Evolutionary conservation across 768 basidiomycete genomes (phyloP).

Genomic region (Cubamyces sp.): DNA sequence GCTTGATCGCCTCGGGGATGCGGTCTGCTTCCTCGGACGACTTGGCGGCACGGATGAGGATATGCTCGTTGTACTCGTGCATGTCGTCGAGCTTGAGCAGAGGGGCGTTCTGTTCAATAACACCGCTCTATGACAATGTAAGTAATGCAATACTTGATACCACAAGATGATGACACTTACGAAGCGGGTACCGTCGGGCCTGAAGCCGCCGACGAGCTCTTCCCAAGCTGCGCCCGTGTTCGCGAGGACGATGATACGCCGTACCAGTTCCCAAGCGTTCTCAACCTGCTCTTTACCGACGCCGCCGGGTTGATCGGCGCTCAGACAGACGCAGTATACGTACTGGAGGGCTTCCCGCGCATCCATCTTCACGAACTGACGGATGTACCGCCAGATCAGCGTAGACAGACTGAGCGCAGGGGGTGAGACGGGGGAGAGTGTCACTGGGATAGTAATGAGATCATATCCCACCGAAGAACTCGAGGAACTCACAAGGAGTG

Average conservation of each 20-base stretch:
- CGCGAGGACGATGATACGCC: conserved; percentile 77
- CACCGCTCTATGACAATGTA: conserved; percentile 61
- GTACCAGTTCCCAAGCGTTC: conserved; percentile 76
- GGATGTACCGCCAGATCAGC: conserved; percentile 89
- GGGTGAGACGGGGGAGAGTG: conserved; percentile 64
- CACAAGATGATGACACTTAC: conserved; percentile 49
- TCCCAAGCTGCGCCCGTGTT: conserved; percentile 87
- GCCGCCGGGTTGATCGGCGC: conserved; percentile 67
- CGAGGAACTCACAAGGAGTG: conserved; percentile 65
- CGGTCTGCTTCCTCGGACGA: conserved; percentile 85
- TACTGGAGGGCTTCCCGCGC: conserved; percentile 95
- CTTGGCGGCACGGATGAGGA: conserved; percentile 82
- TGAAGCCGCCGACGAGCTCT: conserved; percentile 91
- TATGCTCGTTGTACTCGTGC: conserved; percentile 75
- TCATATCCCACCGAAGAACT: background rate
- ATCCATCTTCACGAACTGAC: conserved; percentile 91
- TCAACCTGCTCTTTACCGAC: conserved; percentile 87
- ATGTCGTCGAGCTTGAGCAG: conserved; percentile 73
- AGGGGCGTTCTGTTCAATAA: conserved; percentile 81
- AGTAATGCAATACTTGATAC: background rate
- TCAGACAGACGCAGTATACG: conserved; percentile 83
- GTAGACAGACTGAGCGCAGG: conserved; percentile 83
- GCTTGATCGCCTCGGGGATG: conserved; percentile 87
- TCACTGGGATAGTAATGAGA: conserved; percentile 49
- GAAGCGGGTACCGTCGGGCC: conserved; percentile 86